Conservation (phyloP, 1,139 yeast species). For the Hansenula anomala region DNA sequence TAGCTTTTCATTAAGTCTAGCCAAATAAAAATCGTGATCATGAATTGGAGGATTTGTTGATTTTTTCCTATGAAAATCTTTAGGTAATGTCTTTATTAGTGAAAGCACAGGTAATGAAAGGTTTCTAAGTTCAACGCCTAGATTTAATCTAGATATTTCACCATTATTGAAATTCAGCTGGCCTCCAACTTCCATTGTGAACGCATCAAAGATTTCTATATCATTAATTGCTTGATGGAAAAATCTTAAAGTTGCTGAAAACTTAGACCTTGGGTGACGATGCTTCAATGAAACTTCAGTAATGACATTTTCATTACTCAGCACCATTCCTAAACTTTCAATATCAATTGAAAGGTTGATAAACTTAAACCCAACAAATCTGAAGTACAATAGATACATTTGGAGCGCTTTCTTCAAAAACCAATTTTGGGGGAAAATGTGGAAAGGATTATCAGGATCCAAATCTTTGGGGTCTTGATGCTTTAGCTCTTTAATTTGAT, state of each 20-base stretch:
- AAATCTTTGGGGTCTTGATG: slow-evolving; percentile 8
- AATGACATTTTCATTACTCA: slow-evolving; percentile 10
- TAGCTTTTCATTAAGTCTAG: slow-evolving; percentile 9
- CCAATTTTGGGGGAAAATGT: slow-evolving; percentile 18
- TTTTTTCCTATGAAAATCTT: neutral
- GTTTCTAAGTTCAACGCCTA: slow-evolving; percentile 18
- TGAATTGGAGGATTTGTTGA: slow-evolving; percentile 4
- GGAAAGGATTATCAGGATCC: slow-evolving; percentile 21
- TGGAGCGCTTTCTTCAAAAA: slow-evolving; percentile 12
- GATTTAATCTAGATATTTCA: slow-evolving; percentile 15
- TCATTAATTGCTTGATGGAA: slow-evolving; percentile 15
- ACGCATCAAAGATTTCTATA: slow-evolving; percentile 16
- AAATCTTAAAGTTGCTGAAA: slow-evolving; percentile 6
- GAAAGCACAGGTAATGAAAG: slow-evolving; percentile 20
- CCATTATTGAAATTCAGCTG: slow-evolving; percentile 22
- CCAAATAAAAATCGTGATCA: slow-evolving; percentile 7
- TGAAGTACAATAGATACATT: slow-evolving; percentile 16
- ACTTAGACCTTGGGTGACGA: slow-evolving; percentile 3
- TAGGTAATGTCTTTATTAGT: slow-evolving; percentile 9
- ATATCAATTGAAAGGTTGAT: slow-evolving; percentile 8
- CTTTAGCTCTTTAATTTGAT: neutral
- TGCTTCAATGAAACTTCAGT: slow-evolving; percentile 11
- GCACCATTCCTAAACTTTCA: slow-evolving; percentile 7
- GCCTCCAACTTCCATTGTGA: slow-evolving; percentile 13
- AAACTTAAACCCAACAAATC: slow-evolving; percentile 19